Base-by-base conservation (phyloP, 2,329 filamentous ascomycete species). In the Fusarium robinianum region DNA sequence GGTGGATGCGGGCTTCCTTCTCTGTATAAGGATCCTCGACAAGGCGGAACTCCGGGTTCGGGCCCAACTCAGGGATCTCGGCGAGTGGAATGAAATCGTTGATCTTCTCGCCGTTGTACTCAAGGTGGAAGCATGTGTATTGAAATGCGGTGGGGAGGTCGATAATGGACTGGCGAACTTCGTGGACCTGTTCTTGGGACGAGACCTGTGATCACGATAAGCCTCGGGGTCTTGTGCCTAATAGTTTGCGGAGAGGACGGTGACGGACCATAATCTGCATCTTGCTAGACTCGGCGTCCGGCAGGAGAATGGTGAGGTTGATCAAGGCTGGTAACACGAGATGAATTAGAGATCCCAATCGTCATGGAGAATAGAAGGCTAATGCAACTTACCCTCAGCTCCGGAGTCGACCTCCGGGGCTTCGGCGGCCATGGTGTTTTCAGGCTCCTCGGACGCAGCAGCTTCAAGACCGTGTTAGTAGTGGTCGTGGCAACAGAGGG, bases 111-210 rank as follows among this genome's bases (percentile, higher is more conserved):
- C 90, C 89, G 47, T 88, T 85, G 73, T 91, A 85, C 73, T 97
- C 91, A 62, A 99, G 84, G 72, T 99, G 94, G 76, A 99, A 99
- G 77, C 94, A 99, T 39, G 94, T 95, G 75, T 96, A 96, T 71
- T 95, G 90, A 73, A 96, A 94, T 37, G 92, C 95, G 48, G 86
- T 80, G 5, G 94, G 94, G 35, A 90, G 80, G 71, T 99, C 94
- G 72, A 96, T 90, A 67, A 99, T 88, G 51, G 91, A 92, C 72
- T 97, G 94, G 57, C 94, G 88, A 61, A 99, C 85, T 76, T 99
- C 94, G 71, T 97, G 94, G 50, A 97, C 86, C 69, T 96, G 92
- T 73, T 99, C 95, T 76, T 96, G 88, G 56, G 85, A 85, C 27
- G 90, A 92, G 43, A 95, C 88, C 88, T 94, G 21, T 49, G 42